Evolutionary conservation across 2,329 filamentous ascomycete species (phyloP).

Genomic region (Colletotrichum spaethianum): DNA sequence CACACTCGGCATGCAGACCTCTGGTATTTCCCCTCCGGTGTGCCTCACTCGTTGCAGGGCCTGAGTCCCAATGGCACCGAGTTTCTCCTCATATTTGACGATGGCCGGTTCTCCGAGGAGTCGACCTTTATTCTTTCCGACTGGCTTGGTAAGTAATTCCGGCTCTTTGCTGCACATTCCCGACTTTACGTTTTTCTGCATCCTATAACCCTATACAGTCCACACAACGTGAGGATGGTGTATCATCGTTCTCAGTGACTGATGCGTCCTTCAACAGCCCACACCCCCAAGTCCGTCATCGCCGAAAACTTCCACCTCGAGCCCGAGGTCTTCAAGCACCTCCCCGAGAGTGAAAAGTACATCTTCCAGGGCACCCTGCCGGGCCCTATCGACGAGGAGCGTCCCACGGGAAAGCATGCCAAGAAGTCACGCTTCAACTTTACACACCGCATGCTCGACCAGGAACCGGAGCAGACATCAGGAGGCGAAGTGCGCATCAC

Average conservation of each 20-base stretch:
- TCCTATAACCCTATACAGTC: not conserved
- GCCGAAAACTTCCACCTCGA: constrained; percentile 83
- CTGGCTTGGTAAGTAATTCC: constrained; percentile 70
- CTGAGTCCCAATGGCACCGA: constrained; percentile 47
- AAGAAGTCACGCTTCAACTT: constrained; percentile 79
- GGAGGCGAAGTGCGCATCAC: constrained; percentile 82
- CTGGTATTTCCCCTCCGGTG: constrained; percentile 85
- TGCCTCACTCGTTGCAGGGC: constrained; percentile 79
- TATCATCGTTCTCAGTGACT: constrained; percentile 19
- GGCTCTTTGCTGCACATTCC: not conserved
- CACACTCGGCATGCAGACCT: constrained; percentile 63
- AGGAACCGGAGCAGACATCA: constrained; percentile 74
- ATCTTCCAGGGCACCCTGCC: constrained; percentile 81
- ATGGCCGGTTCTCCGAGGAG: constrained; percentile 68
- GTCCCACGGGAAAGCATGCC: constrained; percentile 71
- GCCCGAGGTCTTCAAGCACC: constrained; percentile 77
- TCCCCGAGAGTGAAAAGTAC: constrained; percentile 79
- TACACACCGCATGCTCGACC: constrained; percentile 79
- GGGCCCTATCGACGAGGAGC: constrained; percentile 75
- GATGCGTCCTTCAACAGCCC: constrained; percentile 59
- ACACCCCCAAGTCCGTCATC: constrained; percentile 80
- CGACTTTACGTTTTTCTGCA: not conserved
- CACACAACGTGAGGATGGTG: not conserved
- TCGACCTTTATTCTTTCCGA: constrained; percentile 82
- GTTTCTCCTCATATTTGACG: constrained; percentile 62